phyloP scores from a whole-genome alignment of 768 basidiomycete genomes.

The Tricholoma saponaceum region DNA sequence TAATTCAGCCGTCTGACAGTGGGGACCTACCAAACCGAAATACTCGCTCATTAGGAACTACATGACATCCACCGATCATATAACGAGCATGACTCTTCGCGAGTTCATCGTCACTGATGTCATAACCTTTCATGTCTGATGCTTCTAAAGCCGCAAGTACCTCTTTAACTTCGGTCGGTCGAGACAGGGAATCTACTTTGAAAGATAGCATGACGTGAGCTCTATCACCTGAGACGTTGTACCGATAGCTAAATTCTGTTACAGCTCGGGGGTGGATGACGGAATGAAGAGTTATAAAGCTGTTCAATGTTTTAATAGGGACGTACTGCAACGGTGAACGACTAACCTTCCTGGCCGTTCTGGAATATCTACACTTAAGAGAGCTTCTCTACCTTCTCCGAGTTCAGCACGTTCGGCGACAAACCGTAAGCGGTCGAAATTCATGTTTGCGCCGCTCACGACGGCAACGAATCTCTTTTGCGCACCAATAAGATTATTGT shows the following conservation, averaged over 20 bases:
- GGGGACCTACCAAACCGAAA: slow-evolving; percentile 82
- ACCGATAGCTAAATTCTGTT: slow-evolving; percentile 96
- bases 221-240: slow-evolving; percentile 57
- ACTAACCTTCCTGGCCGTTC: slow-evolving; percentile 86
- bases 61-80: slow-evolving; percentile 84
- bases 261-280: slow-evolving; percentile 87
- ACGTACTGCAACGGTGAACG: not conserved
- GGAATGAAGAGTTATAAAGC: slow-evolving; percentile 85
- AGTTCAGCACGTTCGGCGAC: slow-evolving; percentile 98
- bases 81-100: slow-evolving; percentile 94
- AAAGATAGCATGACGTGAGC: slow-evolving; percentile 93
- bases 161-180: slow-evolving; percentile 57
- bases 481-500: slow-evolving; percentile 78
- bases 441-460: slow-evolving; percentile 98
- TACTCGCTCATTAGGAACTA: slow-evolving; percentile 79
- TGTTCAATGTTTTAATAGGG: slow-evolving; percentile 25
- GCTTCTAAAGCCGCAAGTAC: slow-evolving; percentile 61
- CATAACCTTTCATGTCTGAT: slow-evolving; percentile 76
- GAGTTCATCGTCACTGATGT: slow-evolving; percentile 93
- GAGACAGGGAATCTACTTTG: slow-evolving; percentile 61
- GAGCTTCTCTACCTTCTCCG: slow-evolving; percentile 91
- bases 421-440: slow-evolving; percentile 93
- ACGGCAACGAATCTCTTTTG: slow-evolving; percentile 88
- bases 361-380: slow-evolving; percentile 92
- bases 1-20: not conserved